Conservation (phyloP, 192 early-diverging fungal genomes). For the Dispira simplex region DNA sequence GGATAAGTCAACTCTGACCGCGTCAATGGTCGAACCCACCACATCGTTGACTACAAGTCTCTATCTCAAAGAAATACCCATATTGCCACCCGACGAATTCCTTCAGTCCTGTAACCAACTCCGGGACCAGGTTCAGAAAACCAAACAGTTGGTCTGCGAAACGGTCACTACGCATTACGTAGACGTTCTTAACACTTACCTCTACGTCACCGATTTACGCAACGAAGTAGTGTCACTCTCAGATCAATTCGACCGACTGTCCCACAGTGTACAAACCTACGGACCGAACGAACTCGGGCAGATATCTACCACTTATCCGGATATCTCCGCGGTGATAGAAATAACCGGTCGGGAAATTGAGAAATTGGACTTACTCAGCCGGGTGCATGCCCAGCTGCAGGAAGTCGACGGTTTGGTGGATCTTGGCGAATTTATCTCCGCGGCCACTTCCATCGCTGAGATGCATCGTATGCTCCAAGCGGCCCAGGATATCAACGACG, state of each 20-base stretch:
- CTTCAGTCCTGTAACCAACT: conserved; percentile 15
- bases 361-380: conserved; percentile 18
- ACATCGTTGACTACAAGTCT: neutral
- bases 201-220: conserved; percentile 22
- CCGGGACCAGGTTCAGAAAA: conserved; percentile 15
- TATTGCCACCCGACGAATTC: conserved; percentile 13
- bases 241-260: conserved; percentile 20
- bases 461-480: conserved; percentile 16
- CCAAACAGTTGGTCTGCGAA: conserved; percentile 18
- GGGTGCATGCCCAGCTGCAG: conserved; percentile 22
- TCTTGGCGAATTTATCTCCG: conserved; percentile 22
- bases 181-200: conserved; percentile 17
- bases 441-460: conserved; percentile 23
- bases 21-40: neutral
- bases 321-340: conserved; percentile 14
- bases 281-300: neutral
- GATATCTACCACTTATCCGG: neutral
- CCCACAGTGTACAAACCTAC: neutral
- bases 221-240: conserved; percentile 28
- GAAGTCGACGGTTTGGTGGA: conserved; percentile 24
- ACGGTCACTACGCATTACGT: conserved; percentile 24
- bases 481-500: conserved; percentile 13
- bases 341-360: conserved; percentile 14
- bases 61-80: conserved; percentile 11
- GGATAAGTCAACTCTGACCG: neutral